These are phyloP conservation scores for Rhizopus stolonifer DNA, from an alignment of 371 early-diverging fungal species.

Conservation along the genomic window DNA sequence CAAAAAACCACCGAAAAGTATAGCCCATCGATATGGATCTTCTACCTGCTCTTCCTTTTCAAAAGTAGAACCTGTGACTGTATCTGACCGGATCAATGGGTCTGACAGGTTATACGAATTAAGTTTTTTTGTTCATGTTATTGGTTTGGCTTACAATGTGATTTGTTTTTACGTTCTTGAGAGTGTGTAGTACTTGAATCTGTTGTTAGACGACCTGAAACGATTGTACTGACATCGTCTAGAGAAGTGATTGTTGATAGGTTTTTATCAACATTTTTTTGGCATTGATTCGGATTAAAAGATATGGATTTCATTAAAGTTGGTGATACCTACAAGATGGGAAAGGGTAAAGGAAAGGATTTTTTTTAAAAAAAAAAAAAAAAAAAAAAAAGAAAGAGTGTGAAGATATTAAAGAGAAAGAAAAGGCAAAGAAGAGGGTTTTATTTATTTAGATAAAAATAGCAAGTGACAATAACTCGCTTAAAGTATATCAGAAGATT, in stretches of 20 bases:
- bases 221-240: constrained; percentile 17
- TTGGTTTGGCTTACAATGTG: background rate
- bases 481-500: no score
- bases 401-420: no score
- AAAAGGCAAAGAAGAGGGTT: no score
- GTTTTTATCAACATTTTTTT: background rate
- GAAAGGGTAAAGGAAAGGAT: no score
- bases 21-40: constrained; percentile 32
- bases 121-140: no score
- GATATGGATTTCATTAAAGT: background rate
- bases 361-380: no score
- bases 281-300: background rate
- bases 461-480: no score
- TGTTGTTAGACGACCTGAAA: constrained; percentile 4
- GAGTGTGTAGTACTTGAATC: constrained; percentile 10
- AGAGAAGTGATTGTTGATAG: background rate
- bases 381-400: no score
- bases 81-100: constrained; percentile 1
- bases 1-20: constrained; percentile 30
- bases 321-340: no score
- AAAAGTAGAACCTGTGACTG: constrained; percentile 11
- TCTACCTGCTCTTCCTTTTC: constrained; percentile 13
- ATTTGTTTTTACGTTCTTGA: constrained; percentile 6
- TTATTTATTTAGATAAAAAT: no score
- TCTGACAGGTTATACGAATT: background rate